phyloP scores from a whole-genome alignment of 306 rosid genomes.

The Vicia sativa region DNA sequence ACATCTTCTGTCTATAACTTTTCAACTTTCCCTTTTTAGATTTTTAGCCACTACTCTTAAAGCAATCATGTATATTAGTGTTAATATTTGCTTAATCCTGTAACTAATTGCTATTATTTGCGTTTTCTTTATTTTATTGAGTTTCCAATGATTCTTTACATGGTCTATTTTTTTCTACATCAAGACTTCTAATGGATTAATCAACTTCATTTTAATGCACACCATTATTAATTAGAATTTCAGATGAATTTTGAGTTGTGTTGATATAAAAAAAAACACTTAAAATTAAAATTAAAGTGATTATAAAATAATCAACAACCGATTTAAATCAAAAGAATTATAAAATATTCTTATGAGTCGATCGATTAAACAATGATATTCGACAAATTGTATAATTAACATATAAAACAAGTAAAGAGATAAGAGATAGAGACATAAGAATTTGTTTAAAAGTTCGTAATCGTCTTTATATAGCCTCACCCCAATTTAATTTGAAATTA shows the following conservation, averaged over 20 bases:
- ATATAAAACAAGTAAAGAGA: no score
- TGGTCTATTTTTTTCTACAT: neutral
- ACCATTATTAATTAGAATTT: neutral
- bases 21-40: slow-evolving; percentile 22
- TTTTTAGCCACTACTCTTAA: neutral
- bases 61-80: neutral
- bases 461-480: no score
- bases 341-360: no score
- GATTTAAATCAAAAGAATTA: no score
- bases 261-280: no score
- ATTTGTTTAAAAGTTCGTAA: no score
- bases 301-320: no score
- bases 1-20: slow-evolving; percentile 11
- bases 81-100: neutral
- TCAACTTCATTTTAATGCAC: slow-evolving; percentile 3
- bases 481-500: no score
- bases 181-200: neutral
- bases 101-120: neutral
- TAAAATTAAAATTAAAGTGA: no score
- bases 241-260: neutral
- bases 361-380: no score
- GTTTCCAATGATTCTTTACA: neutral
- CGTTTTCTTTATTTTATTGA: neutral
- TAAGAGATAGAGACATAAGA: no score
- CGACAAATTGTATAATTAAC: no score